Evolutionary conservation across 2,329 filamentous ascomycete species (phyloP).

Genomic region (Claviceps cyperi): DNA sequence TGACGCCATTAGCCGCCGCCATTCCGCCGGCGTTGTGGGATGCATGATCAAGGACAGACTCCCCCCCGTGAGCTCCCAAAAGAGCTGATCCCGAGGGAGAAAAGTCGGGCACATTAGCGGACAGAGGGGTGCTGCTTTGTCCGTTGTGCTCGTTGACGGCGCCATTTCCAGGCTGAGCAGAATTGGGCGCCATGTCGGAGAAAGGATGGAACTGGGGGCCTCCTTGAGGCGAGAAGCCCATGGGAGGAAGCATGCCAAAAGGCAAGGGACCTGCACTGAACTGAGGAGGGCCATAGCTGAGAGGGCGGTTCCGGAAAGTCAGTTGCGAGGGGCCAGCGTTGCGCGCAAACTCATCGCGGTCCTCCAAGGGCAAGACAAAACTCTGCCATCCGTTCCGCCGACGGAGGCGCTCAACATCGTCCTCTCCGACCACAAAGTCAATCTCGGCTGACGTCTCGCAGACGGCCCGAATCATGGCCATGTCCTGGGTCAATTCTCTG

Average conservation of each 20-base stretch:
- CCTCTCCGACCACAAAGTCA: conserved; percentile 61
- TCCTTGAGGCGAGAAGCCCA: conserved; percentile 15
- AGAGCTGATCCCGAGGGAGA: conserved; percentile 17
- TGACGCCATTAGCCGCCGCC: conserved; percentile 3
- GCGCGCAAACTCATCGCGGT: conserved; percentile 59
- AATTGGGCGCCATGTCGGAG: conserved; percentile 15
- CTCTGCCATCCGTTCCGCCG: conserved; percentile 62
- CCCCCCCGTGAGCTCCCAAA: not conserved
- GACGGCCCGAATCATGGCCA: conserved; percentile 59
- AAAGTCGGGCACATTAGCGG: conserved; percentile 26
- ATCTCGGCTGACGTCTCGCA: conserved; percentile 58
- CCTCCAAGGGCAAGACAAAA: conserved; percentile 59
- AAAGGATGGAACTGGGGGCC: conserved; percentile 17
- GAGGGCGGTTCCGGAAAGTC: conserved; percentile 21
- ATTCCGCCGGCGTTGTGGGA: conserved; percentile 6
- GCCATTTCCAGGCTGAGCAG: conserved; percentile 24
- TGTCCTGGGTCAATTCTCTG: conserved; percentile 34
- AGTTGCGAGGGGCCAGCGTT: conserved; percentile 47
- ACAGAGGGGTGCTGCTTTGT: conserved; percentile 18
- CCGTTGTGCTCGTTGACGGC: conserved; percentile 11
- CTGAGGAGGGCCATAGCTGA: conserved; percentile 14
- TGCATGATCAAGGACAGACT: not conserved
- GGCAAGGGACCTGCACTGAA: conserved; percentile 18
- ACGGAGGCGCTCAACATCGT: conserved; percentile 67
- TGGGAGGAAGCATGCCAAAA: conserved; percentile 17